phyloP scores from a whole-genome alignment of 352 stramenopile species.

The Globisporangium polare region DNA sequence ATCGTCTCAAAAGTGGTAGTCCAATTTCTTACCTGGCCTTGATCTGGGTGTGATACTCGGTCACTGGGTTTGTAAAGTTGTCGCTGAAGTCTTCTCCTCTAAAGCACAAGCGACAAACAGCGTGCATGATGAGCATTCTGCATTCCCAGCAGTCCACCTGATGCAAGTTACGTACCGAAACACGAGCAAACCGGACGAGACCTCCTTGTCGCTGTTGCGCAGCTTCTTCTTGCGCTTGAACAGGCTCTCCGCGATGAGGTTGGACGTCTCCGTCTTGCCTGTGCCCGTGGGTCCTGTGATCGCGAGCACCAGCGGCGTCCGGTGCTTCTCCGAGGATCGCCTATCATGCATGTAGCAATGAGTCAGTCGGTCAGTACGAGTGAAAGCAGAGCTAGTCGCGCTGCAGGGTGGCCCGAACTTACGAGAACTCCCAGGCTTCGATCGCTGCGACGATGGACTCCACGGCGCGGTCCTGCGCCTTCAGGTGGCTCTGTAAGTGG shows the following conservation, averaged over 20 bases:
- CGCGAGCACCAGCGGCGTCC: slow-evolving; percentile 78
- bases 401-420: slow-evolving; percentile 4
- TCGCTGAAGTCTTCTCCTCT: slow-evolving; percentile 86
- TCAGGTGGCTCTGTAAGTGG: slow-evolving; percentile 54
- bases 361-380: not conserved
- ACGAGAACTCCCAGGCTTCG: slow-evolving; percentile 85
- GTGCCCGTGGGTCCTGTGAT: slow-evolving; percentile 88
- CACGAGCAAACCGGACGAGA: slow-evolving; percentile 58
- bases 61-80: slow-evolving; percentile 77
- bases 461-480: slow-evolving; percentile 59
- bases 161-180: slow-evolving; percentile 9
- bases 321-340: slow-evolving; percentile 47
- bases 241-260: slow-evolving; percentile 76
- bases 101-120: slow-evolving; percentile 1
- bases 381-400: not conserved
- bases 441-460: slow-evolving; percentile 65
- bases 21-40: slow-evolving; percentile 48
- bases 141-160: not conserved
- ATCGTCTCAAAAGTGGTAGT: not conserved
- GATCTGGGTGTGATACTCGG: slow-evolving; percentile 82
- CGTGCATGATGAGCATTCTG: not conserved
- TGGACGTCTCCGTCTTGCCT: slow-evolving; percentile 90
- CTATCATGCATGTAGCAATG: slow-evolving; percentile 16
- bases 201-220: slow-evolving; percentile 58
- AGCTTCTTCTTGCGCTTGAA: slow-evolving; percentile 80